These are phyloP conservation scores for Flammula alnicola DNA, from an alignment of 1,284 basidiomycete genomes.

Conservation along the genomic window DNA sequence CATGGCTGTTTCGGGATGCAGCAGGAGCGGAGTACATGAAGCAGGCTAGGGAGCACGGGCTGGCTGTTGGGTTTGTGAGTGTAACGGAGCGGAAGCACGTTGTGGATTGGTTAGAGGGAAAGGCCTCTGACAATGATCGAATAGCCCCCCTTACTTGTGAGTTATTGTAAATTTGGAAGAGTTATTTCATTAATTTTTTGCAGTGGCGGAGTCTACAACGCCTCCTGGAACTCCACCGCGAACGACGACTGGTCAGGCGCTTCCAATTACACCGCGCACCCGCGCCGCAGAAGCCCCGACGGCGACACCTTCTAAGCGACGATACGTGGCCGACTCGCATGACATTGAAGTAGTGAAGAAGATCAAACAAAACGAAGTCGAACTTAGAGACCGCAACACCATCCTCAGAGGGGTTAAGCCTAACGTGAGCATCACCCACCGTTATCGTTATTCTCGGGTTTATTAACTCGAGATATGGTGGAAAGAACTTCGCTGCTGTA, in stretches of 20 bases:
- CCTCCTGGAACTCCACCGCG: conserved; percentile 67
- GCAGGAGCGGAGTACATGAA: conserved; percentile 86
- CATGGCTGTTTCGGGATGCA: conserved; percentile 76
- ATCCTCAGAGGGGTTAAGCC: conserved; percentile 78
- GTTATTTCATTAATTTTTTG: background rate
- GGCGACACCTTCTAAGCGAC: conserved; percentile 65
- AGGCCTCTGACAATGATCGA: conserved; percentile 55
- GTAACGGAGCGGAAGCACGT: conserved; percentile 85
- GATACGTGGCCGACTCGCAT: conserved; percentile 77
- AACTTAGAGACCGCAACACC: conserved; percentile 75
- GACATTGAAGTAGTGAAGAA: conserved; percentile 89
- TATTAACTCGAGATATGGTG: background rate
- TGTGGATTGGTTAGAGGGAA: conserved; percentile 83
- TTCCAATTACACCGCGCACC: conserved; percentile 44
- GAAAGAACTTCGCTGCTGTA: conserved; percentile 75
- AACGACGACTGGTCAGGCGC: conserved; percentile 25
- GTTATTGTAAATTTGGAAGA: conserved; percentile 28
- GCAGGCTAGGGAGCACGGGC: conserved; percentile 74
- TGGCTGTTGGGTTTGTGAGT: conserved; percentile 79
- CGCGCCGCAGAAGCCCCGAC: conserved; percentile 40
- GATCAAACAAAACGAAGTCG: conserved; percentile 75
- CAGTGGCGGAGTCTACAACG: conserved; percentile 39
- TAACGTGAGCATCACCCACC: conserved; percentile 56
- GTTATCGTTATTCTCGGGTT: background rate
- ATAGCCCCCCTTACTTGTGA: conserved; percentile 62